Evolutionary conservation across 2,329 filamentous ascomycete species (phyloP), one percentile per base, ranked within the genome.

Genomic region (Cladophialophora exuberans): DNA sequence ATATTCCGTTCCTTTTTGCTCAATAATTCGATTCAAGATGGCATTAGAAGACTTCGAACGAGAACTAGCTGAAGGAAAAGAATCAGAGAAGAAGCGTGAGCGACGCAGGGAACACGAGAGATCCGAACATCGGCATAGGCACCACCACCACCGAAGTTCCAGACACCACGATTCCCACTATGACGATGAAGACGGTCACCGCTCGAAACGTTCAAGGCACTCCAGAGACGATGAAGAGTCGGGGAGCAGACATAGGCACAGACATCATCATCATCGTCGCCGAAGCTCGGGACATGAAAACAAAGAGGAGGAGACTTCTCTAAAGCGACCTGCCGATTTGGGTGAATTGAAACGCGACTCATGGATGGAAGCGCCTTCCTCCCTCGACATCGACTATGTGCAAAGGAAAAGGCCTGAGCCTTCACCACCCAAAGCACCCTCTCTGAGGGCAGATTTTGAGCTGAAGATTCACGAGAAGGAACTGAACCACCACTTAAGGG

Each of bases 361-460:
- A 0, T 99, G 95, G 92, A 99, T 99, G 94, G 87, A 91, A 56
- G 87, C 87, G 0, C 91, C 93, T 0, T 89, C 89, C 0, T 84
- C 87, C 0, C 74, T 96, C 30, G 87, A 92, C 49, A 79, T 97
- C 54, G 92, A 97, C 67, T 96, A 96, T 69, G 67, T 77, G 20
- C 73, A 76, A 30, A 70, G 73, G 80, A 63, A 81, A 58, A 84
- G 83, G 57, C 70, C 73, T 31, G 76, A 74, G 52, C 81, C 74
- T 62, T 75, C 74, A 45, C 35, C 35, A 17, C 65, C 72, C 4
- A 72, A 70, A 48, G 60, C 71, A 4, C 70, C 64, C 47, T 74
- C 74, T 65, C 66, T 77, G 7, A 68, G 77, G 49, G 74, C 83
- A 13, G 84, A 85, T 49, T 84, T 87, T 9, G 83, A 86, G 50